These are phyloP conservation scores for Irpex rosettiformis DNA, from an alignment of 1,284 basidiomycete species.

Conservation along the genomic window DNA sequence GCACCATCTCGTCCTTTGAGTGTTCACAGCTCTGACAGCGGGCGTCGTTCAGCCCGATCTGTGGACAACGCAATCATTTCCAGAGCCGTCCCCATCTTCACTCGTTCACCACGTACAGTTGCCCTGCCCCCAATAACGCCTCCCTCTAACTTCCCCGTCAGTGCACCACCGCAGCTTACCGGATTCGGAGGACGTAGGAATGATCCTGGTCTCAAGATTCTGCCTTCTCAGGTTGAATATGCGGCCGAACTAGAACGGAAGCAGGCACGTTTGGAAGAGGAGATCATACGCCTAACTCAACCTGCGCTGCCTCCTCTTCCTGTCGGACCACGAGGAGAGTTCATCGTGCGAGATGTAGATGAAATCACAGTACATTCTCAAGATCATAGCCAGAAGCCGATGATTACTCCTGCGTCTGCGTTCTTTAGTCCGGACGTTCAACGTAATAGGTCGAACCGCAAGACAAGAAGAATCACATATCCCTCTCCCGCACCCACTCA, in stretches of 20 bases:
- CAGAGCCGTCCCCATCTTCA: not conserved
- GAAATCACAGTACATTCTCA: not conserved
- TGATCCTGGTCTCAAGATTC: slow-evolving; percentile 6
- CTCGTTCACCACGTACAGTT: slow-evolving; percentile 5
- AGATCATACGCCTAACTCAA: not conserved
- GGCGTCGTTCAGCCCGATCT: not conserved
- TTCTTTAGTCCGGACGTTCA: slow-evolving; percentile 16
- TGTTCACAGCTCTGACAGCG: not conserved
- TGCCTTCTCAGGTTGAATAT: slow-evolving; percentile 13
- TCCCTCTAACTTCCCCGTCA: not conserved
- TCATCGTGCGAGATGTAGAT: slow-evolving; percentile 3
- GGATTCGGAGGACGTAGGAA: not conserved
- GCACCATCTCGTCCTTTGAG: not conserved
- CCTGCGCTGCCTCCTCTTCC: slow-evolving; percentile 11
- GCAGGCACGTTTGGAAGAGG: not conserved
- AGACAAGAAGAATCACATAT: slow-evolving; percentile 1
- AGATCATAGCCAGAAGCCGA: not conserved
- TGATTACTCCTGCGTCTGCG: slow-evolving; percentile 8
- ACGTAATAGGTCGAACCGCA: not conserved
- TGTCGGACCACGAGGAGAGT: not conserved
- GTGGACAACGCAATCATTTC: slow-evolving; percentile 12
- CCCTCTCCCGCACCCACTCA: slow-evolving; percentile 11
- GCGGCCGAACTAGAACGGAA: slow-evolving; percentile 14
- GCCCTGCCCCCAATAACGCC: not conserved
- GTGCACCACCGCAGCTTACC: slow-evolving; percentile 11